phyloP scores from a whole-genome alignment of 495 filamentous ascomycete species.

The Aspergillus ostianus region DNA sequence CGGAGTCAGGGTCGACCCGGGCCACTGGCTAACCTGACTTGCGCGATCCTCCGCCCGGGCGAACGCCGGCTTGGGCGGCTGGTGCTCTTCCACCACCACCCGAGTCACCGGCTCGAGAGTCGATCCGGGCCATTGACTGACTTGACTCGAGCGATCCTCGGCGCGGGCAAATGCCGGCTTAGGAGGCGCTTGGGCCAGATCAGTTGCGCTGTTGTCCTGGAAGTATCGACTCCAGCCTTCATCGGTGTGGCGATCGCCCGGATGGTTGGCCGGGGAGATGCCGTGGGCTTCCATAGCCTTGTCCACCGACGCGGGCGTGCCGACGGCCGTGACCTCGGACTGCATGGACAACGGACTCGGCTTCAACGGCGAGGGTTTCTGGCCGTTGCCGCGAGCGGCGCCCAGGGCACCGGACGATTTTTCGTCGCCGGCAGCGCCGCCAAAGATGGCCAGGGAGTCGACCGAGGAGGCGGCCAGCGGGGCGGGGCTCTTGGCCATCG shows the following conservation, averaged over 20 bases:
- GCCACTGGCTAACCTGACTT: constrained; percentile 33
- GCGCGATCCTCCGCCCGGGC: constrained; percentile 22
- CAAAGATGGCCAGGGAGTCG: constrained; percentile 44
- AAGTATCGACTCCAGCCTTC: constrained; percentile 65
- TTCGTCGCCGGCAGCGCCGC: constrained; percentile 40
- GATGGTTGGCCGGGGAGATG: constrained; percentile 15
- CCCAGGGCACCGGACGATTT: constrained; percentile 31
- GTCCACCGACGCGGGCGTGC: constrained; percentile 19
- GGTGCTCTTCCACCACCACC: constrained; percentile 39
- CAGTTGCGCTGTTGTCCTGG: constrained; percentile 48
- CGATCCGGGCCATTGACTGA: constrained; percentile 36
- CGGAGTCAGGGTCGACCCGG: constrained; percentile 27
- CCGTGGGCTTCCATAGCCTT: constrained; percentile 23
- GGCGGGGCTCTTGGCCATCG: constrained; percentile 42
- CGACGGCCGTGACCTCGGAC: constrained; percentile 19
- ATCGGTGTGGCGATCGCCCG: constrained; percentile 49
- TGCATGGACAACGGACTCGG: constrained; percentile 35
- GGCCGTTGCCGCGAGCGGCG: constrained; percentile 24
- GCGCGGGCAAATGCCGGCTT: background rate
- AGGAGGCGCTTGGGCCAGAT: constrained; percentile 26
- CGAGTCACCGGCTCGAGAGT: constrained; percentile 35
- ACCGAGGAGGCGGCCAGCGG: constrained; percentile 46
- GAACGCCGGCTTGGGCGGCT: constrained; percentile 2
- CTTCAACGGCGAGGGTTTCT: constrained; percentile 18
- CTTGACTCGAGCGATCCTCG: constrained; percentile 29